Conservation (phyloP, 2,329 filamentous ascomycete genomes). For the Ascochyta koolunga region DNA sequence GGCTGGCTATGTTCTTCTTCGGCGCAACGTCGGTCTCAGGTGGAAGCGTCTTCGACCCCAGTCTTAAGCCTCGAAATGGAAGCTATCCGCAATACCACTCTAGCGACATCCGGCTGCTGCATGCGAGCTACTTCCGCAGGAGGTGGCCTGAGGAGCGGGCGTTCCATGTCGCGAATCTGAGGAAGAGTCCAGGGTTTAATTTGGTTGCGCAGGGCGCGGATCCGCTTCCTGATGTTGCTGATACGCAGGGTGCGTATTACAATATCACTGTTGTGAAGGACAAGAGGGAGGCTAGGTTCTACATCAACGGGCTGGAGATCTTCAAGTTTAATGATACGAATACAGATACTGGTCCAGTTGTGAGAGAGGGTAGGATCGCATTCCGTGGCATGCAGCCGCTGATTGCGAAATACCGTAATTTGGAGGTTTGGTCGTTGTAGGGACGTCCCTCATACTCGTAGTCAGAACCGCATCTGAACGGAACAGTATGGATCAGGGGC, state of each 20-base stretch:
- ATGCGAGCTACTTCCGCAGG: conserved; percentile 29
- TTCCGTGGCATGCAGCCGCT: conserved; percentile 43
- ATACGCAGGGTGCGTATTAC: conserved; percentile 40
- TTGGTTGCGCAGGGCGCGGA: conserved; percentile 38
- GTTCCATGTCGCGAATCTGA: conserved; percentile 39
- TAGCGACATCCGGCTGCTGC: conserved; percentile 25
- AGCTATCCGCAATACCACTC: conserved; percentile 35
- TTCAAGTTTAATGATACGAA: conserved; percentile 39
- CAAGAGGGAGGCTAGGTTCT: conserved; percentile 34
- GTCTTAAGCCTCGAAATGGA: conserved; percentile 34
- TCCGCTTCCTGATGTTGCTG: conserved; percentile 35
- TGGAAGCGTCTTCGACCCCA: conserved; percentile 38
- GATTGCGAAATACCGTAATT: conserved; percentile 37
- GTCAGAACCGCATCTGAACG: too few species aligned
- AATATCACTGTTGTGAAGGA: conserved; percentile 42
- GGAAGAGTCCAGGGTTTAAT: conserved; percentile 42
- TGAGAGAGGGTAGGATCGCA: conserved; percentile 34
- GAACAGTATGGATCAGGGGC: too few species aligned
- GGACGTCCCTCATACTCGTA: not conserved
- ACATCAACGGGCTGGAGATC: conserved; percentile 35
- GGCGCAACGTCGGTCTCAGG: conserved; percentile 35
- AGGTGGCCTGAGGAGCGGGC: conserved; percentile 36
- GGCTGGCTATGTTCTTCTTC: conserved; percentile 47
- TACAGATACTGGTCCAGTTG: conserved; percentile 33
- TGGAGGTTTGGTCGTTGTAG: conserved; percentile 41